Conservation (phyloP, 208 protist species). For the Naegleria lovaniensis region DNA sequence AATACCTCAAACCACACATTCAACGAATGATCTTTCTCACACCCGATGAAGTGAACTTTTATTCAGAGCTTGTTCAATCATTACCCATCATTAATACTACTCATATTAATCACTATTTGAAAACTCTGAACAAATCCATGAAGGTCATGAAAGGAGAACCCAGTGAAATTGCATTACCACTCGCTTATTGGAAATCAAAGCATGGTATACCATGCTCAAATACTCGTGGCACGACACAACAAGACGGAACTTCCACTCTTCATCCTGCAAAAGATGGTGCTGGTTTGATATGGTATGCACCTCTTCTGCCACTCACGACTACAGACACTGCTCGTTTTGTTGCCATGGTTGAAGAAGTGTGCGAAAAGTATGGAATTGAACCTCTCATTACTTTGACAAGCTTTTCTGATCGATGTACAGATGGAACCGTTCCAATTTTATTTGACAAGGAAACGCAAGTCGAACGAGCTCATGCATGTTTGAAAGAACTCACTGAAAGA, state of each 20-base stretch:
- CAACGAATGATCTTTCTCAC: background rate
- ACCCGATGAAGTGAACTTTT: background rate
- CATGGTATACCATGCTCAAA: background rate
- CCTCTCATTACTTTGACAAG: background rate
- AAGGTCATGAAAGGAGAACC: background rate
- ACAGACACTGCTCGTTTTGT: background rate
- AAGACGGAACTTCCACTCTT: no score
- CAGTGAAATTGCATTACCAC: background rate
- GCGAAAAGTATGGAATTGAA: background rate
- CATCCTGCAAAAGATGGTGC: background rate
- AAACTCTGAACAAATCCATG: background rate
- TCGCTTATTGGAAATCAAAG: background rate
- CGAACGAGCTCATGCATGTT: background rate
- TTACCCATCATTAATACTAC: background rate
- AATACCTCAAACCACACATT: background rate
- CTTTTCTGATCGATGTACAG: background rate
- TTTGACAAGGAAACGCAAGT: background rate
- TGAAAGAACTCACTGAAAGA: background rate
- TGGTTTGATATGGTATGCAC: background rate
- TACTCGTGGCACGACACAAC: background rate
- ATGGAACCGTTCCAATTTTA: background rate
- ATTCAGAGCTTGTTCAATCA: background rate
- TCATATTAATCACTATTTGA: background rate
- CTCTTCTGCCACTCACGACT: background rate
- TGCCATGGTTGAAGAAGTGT: background rate